Base-by-base conservation (phyloP, 2,329 filamentous ascomycete species). In the Ophiostoma sp. region DNA sequence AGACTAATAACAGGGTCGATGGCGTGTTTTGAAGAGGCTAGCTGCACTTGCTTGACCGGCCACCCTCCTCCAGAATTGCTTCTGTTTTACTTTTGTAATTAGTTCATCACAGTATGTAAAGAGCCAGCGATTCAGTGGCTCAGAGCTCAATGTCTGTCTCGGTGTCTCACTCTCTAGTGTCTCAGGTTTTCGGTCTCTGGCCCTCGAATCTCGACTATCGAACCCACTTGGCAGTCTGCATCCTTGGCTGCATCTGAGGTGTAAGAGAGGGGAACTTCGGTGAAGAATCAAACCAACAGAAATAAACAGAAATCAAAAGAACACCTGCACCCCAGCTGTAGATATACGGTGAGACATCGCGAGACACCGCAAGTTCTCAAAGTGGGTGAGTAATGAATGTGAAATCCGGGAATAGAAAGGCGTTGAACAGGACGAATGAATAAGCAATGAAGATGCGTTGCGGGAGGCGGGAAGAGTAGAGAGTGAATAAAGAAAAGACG, bases 361-460 rank as follows among this genome's bases (percentile, higher is more conserved):
- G 68, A 44, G 35, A 44, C 67, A 68, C 23, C 36, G 31, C n/a
- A 65, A 36, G 57, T 69, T 35, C 57, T 62, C 52, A 5, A 11
- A 48, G 54, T 31, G 20, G 60, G 64, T 44, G 54, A 64, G 54
- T 13, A 48, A 65, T n/a, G 27, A 33, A 57, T 27, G n/a, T 57
- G 57, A 62, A 27, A 62, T 33, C 27, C 4, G 15, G 23, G 17
- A 62, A 27, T 54, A 33, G 23, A 33, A 62, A 57, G 52, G n/a
- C 52, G 52, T 27, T 57, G 23, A n/a, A 5, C 44, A 48, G 6
- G 20, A 48, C 20, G 6, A 48, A 48, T n/a, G 44, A 4, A 48
- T 20, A n/a, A 15, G 8, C 52, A 62, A 62, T 17, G 4, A 35
- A 33, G 57, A 62, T 17, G 33, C 31, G 11, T 11, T 64, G 31